Conservation (phyloP, 225 moss, liverwort and hornwort species). For the Rhytidiadelphus loreus region DNA sequence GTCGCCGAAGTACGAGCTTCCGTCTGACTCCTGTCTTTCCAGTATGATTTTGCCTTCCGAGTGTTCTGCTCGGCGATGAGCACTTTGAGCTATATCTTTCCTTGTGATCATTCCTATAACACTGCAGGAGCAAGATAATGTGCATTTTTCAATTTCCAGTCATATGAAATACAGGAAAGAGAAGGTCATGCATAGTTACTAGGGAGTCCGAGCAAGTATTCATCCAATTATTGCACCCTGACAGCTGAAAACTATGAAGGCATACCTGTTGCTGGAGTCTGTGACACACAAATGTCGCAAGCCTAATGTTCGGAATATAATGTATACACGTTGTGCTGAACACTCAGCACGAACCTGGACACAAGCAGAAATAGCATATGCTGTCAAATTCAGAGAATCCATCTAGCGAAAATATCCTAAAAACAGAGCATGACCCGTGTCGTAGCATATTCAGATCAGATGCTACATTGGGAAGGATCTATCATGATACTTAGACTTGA, state of each 20-base stretch:
- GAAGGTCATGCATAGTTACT: neutral
- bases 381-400: neutral
- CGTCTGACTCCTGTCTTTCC: conserved; percentile 36
- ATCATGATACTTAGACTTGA: neutral
- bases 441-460: neutral
- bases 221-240: neutral
- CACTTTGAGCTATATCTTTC: conserved; percentile 52
- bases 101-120: conserved; percentile 85
- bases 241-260: neutral
- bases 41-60: conserved; percentile 20
- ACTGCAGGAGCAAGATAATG: conserved; percentile 21
- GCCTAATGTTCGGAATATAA: conserved; percentile 75
- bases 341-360: conserved; percentile 69
- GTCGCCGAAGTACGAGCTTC: conserved; percentile 26
- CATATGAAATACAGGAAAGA: neutral
- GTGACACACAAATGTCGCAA: conserved; percentile 76
- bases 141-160: neutral
- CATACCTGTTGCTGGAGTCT: conserved; percentile 61
- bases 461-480: neutral
- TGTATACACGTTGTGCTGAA: conserved; percentile 69
- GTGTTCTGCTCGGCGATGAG: conserved; percentile 16
- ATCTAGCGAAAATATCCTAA: neutral
- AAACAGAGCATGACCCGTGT: neutral
- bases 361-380: neutral
- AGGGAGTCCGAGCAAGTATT: neutral